Conservation (phyloP, 768 basidiomycete species). For the Auriculariales sp. region DNA sequence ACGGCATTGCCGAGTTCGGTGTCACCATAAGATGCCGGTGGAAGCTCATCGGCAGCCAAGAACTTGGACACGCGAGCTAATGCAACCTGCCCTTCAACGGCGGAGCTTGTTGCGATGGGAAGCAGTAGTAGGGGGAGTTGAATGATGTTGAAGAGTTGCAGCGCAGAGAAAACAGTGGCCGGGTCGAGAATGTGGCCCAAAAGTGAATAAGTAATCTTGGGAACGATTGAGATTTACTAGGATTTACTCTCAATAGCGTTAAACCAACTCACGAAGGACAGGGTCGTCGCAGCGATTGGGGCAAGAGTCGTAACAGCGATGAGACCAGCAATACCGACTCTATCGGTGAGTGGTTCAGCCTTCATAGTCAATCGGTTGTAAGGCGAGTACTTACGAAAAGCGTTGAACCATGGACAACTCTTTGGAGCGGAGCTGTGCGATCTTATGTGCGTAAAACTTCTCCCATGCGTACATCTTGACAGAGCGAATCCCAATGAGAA, state of each 20-base stretch:
- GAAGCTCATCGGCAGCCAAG: slow-evolving; percentile 40
- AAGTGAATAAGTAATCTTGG: slow-evolving; percentile 47
- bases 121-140: slow-evolving; percentile 42
- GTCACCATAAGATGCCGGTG: slow-evolving; percentile 24
- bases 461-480: slow-evolving; percentile 57
- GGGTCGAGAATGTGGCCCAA: slow-evolving; percentile 39
- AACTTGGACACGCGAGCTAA: slow-evolving; percentile 32
- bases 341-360: no score
- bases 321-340: slow-evolving; percentile 18
- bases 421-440: slow-evolving; percentile 21
- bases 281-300: slow-evolving; percentile 34
- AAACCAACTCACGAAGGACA: slow-evolving; percentile 31
- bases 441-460: slow-evolving; percentile 28
- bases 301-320: slow-evolving; percentile 34
- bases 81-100: slow-evolving; percentile 36
- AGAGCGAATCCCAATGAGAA: slow-evolving; percentile 12
- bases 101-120: slow-evolving; percentile 34
- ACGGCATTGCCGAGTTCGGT: slow-evolving; percentile 22
- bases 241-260: not conserved
- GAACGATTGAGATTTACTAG: not conserved
- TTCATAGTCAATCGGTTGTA: slow-evolving; percentile 14
- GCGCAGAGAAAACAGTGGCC: slow-evolving; percentile 38
- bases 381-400: slow-evolving; percentile 18
- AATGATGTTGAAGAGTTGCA: slow-evolving; percentile 49
- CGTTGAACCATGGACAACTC: slow-evolving; percentile 10